Evolutionary conservation across 768 basidiomycete genomes (phyloP), one percentile per base, ranked within the genome.

Genomic region (Mycena kentingensis): DNA sequence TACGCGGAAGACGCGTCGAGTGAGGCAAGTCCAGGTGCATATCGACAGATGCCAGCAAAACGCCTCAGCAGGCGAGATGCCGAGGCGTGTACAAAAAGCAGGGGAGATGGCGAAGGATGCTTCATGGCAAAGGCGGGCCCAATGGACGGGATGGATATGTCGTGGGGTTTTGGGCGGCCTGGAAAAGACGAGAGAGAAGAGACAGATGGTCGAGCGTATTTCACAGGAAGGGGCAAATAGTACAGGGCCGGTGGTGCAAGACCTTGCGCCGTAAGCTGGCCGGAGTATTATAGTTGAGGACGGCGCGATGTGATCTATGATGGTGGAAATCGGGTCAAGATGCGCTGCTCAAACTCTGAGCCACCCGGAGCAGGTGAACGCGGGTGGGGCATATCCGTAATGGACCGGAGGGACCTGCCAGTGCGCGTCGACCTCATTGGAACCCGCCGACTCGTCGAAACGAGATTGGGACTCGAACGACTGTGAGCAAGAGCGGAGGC

Each of bases 81-180:
- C 47, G 39, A 41, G 51, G 64, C 63, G 58, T 57, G 62, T 51
- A 46, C 51, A 55, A 52, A 39, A 46, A 58, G 51, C 39, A 51
- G 26, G 51, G 54, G 52, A 28, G 60, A 70, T 70, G 73, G 67
- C 51, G 55, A 58, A 51, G 51, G 57, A 57, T 61, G 65, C 60
- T 64, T 61, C 52, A 59, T 51, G 50, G 60, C 54, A 61, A 48
- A 61, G 64, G 63, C 65, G 67, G 64, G 68, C 76, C 72, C 71
- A 63, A 65, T 57, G 69, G 80, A 83, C 81, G 74, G 81, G 78
- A 82, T 80, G 81, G 77, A 83, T 82, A 82, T 77, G 82, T 83
- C 82, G 67, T 79, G 68, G 65, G 70, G 68, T 65, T 54, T 62
- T 63, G 67, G 65, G 61, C 58, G 63, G 58, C 67, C 67, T 63